Conservation (phyloP, 805 yeast species). For the Wickerhamomyces silvicola region DNA sequence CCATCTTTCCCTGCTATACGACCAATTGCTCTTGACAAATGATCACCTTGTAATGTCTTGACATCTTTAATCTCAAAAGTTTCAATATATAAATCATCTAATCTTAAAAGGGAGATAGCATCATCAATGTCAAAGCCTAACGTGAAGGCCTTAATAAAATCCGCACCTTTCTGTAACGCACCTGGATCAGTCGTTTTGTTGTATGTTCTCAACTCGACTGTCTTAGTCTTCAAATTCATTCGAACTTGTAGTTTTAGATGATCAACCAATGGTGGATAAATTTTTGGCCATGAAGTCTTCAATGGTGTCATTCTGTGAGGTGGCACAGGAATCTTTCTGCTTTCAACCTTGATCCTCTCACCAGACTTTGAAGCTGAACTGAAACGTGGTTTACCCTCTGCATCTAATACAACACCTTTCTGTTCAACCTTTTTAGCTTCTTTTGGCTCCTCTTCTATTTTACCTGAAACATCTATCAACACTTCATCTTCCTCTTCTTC, state of each 20-base stretch:
- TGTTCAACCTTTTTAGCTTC: slow-evolving; percentile 15
- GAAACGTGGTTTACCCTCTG: slow-evolving; percentile 83
- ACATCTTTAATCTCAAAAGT: slow-evolving; percentile 97
- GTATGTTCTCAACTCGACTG: slow-evolving; percentile 81
- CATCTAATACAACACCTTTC: slow-evolving; percentile 46
- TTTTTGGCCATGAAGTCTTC: slow-evolving; percentile 84
- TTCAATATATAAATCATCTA: slow-evolving; percentile 94
- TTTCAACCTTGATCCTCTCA: slow-evolving; percentile 69
- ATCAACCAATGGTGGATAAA: slow-evolving; percentile 93
- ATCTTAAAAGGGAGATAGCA: slow-evolving; percentile 86
- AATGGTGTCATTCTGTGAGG: slow-evolving; percentile 97
- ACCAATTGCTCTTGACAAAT: slow-evolving; percentile 96
- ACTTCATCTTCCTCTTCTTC: slow-evolving; percentile 31
- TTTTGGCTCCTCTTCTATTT: slow-evolving; percentile 12
- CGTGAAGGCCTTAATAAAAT: slow-evolving; percentile 90
- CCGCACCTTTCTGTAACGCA: slow-evolving; percentile 97
- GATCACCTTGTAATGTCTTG: slow-evolving; percentile 92
- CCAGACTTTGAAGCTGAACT: slow-evolving; percentile 57
- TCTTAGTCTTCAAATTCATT: slow-evolving; percentile 84
- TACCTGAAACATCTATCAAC: slow-evolving; percentile 31
- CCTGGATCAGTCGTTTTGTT: slow-evolving; percentile 83
- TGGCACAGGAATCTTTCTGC: slow-evolving; percentile 88
- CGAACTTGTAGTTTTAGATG: slow-evolving; percentile 92
- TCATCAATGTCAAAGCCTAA: slow-evolving; percentile 96
- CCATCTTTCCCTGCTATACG: slow-evolving; percentile 99